Conservation (phyloP, 306 rosid species). For the Sphenostylis stenocarpa region DNA sequence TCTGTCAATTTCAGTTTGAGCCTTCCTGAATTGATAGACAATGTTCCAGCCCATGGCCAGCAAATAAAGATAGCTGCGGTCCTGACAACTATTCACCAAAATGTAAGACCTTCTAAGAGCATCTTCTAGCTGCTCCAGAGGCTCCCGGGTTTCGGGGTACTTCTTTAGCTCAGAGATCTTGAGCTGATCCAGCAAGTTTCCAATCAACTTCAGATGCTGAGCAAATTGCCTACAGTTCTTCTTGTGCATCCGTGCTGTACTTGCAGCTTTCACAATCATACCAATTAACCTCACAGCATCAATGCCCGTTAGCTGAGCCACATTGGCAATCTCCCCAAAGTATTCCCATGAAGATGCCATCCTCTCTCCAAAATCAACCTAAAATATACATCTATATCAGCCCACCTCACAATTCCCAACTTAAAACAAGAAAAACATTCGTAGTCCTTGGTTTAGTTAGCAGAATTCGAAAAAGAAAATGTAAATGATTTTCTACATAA, state of each 20-base stretch:
- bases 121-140: constrained; percentile 96
- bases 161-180: constrained; percentile 92
- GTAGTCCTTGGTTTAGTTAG: background rate
- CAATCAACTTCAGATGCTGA: constrained; percentile 85
- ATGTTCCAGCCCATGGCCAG: constrained; percentile 99
- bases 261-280: constrained; percentile 92
- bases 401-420: constrained; percentile 24
- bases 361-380: constrained; percentile 37
- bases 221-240: constrained; percentile 95
- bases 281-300: constrained; percentile 82
- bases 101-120: constrained; percentile 86
- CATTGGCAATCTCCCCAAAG: constrained; percentile 84
- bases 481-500: background rate
- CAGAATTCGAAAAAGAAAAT: background rate
- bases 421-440: background rate
- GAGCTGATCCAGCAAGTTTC: constrained; percentile 90
- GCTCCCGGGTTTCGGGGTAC: constrained; percentile 92
- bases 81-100: constrained; percentile 90
- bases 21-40: constrained; percentile 93
- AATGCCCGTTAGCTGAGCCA: constrained; percentile 85
- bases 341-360: constrained; percentile 84
- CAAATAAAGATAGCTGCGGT: constrained; percentile 84
- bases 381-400: constrained; percentile 11
- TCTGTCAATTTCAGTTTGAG: constrained; percentile 92
- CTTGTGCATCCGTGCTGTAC: constrained; percentile 91